Evolutionary conservation across 768 basidiomycete species (phyloP).

Genomic region (Butyriboletus loyo): DNA sequence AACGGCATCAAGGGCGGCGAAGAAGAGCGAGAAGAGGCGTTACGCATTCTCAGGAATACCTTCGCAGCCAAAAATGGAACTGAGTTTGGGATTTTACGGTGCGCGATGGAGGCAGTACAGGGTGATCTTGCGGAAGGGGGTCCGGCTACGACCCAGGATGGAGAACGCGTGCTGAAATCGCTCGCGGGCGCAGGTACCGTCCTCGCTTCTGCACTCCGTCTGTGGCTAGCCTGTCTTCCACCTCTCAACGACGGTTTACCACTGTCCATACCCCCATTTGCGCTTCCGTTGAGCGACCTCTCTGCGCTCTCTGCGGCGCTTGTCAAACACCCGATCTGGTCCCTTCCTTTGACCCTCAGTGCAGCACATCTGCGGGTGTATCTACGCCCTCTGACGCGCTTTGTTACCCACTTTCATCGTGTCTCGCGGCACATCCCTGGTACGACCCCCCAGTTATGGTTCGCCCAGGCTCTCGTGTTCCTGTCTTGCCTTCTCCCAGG

Average conservation of each 20-base stretch:
- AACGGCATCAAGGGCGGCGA: constrained; percentile 70
- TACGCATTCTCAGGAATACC: constrained; percentile 35
- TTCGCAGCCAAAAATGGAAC: constrained; percentile 36
- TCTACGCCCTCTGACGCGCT: constrained; percentile 49
- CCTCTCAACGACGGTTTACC: constrained; percentile 35
- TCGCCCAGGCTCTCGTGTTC: constrained; percentile 61
- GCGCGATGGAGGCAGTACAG: constrained; percentile 35
- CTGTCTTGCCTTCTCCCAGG: constrained; percentile 61
- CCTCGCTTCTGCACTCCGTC: constrained; percentile 50
- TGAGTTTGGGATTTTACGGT: constrained; percentile 37
- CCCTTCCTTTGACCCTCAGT: constrained; percentile 14
- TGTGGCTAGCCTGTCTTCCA: constrained; percentile 65
- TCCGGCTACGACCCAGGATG: not conserved
- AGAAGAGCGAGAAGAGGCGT: constrained; percentile 46
- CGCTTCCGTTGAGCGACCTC: constrained; percentile 54
- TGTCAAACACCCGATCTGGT: constrained; percentile 53
- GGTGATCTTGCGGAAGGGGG: constrained; percentile 17
- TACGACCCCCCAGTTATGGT: constrained; percentile 58
- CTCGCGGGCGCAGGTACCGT: constrained; percentile 35
- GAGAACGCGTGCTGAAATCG: constrained; percentile 16
- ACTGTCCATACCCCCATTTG: constrained; percentile 53
- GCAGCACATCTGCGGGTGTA: constrained; percentile 7
- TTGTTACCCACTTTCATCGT: constrained; percentile 53
- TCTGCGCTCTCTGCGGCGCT: constrained; percentile 51
- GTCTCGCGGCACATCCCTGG: constrained; percentile 58